Evolutionary conservation across 2,329 filamentous ascomycete genomes (phyloP).

Genomic region (Pseudogymnoascus pannorum): DNA sequence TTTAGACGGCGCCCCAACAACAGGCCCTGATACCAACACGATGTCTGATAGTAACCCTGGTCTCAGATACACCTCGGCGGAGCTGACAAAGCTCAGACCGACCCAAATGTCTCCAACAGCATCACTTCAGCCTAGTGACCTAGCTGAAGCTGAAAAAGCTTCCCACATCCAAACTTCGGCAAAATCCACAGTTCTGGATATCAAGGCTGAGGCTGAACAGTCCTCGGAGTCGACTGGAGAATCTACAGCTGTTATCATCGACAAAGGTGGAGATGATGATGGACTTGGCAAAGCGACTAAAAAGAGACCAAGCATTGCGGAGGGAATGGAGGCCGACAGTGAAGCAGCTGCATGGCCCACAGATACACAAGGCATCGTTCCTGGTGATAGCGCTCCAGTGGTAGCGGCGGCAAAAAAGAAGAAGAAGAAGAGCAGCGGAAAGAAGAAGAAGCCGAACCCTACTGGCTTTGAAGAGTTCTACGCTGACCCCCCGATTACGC

Average conservation of each 20-base stretch:
- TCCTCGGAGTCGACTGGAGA: neutral
- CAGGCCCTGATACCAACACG: neutral
- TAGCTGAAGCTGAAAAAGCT: neutral
- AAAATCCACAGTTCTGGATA: neutral
- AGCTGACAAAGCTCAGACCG: constrained; percentile 16
- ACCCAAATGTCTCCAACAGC: neutral
- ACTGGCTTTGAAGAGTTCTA: constrained; percentile 76
- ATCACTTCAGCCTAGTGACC: neutral
- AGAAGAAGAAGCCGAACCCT: constrained; percentile 25
- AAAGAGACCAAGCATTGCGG: neutral
- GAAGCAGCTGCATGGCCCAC: neutral
- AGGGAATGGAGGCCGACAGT: neutral
- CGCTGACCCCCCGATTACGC: constrained; percentile 71
- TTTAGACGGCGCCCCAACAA: neutral
- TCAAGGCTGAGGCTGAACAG: neutral
- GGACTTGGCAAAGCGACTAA: neutral
- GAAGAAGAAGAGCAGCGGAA: constrained; percentile 33
- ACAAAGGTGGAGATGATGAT: neutral
- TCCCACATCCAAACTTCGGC: neutral
- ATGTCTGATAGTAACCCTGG: neutral
- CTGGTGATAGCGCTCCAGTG: neutral
- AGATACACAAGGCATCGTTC: neutral
- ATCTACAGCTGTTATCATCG: neutral
- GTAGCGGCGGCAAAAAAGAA: constrained; percentile 19
- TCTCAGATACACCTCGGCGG: constrained; percentile 17